phyloP scores from a whole-genome alignment of 305 asterid genomes.

The Salvia sclarea region DNA sequence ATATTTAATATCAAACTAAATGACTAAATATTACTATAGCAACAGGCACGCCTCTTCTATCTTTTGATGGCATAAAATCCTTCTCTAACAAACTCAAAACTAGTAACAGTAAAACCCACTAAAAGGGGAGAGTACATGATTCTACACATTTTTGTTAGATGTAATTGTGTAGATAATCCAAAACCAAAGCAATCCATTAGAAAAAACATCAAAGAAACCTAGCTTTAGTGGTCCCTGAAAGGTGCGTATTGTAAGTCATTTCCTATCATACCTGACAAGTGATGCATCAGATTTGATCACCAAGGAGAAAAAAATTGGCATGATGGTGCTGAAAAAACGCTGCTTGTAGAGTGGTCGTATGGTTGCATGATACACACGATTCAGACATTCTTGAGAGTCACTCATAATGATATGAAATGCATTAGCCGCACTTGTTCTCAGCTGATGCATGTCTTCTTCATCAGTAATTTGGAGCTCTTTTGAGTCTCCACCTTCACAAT shows the following conservation, averaged over 20 bases:
- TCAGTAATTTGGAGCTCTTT: constrained; percentile 40
- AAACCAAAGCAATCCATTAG: neutral
- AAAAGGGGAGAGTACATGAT: neutral
- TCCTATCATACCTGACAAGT: constrained; percentile 53
- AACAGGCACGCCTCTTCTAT: too few species aligned
- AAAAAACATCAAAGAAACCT: neutral
- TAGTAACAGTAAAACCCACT: constrained; percentile 9
- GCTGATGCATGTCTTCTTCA: constrained; percentile 48
- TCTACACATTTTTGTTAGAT: constrained; percentile 1
- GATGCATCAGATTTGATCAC: constrained; percentile 54
- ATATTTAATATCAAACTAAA: too few species aligned
- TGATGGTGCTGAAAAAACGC: constrained; percentile 71
- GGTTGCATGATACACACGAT: constrained; percentile 66
- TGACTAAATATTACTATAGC: too few species aligned
- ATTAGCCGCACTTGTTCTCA: constrained; percentile 77
- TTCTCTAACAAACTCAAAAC: constrained; percentile 15
- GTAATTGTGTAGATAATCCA: neutral
- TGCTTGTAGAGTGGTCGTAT: constrained; percentile 94
- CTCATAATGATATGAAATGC: constrained; percentile 85
- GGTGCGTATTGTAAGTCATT: neutral
- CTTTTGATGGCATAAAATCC: too few species aligned
- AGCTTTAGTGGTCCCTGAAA: constrained; percentile 7
- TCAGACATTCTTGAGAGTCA: constrained; percentile 79
- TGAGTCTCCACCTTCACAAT: constrained; percentile 37
- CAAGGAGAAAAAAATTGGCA: constrained; percentile 66